Conservation (phyloP, 805 yeast genomes). For the Candida ulmi region DNA sequence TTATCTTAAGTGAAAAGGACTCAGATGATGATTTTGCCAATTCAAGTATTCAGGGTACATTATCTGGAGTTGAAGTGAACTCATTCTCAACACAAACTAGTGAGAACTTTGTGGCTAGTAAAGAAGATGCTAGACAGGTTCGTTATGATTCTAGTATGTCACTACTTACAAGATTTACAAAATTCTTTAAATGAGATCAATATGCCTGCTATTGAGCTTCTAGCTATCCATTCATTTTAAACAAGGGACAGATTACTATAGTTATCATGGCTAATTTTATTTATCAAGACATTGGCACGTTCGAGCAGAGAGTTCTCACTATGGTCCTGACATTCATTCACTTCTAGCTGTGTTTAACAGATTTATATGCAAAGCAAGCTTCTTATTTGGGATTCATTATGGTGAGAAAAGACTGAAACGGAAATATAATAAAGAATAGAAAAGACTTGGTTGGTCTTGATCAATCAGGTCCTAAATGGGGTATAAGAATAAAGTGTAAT, state of each 20-base stretch:
- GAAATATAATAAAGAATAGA: too few relatives aligned
- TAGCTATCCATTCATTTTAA: neutral
- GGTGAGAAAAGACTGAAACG: too few relatives aligned
- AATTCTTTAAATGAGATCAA: slow-evolving; percentile 19
- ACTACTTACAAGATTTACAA: slow-evolving; percentile 18
- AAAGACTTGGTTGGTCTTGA: too few relatives aligned
- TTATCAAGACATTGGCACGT: too few relatives aligned
- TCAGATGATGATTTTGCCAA: slow-evolving; percentile 12
- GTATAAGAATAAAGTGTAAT: too few relatives aligned
- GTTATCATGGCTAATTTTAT: too few relatives aligned
- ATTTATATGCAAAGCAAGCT: neutral
- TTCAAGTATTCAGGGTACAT: slow-evolving; percentile 18
- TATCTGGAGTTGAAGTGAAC: slow-evolving; percentile 7
- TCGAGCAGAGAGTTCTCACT: too few relatives aligned
- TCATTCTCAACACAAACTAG: neutral
- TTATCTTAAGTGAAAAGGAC: slow-evolving; percentile 3
- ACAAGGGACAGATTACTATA: too few relatives aligned
- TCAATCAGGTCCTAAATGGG: too few relatives aligned
- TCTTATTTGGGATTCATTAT: too few relatives aligned
- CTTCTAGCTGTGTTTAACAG: too few relatives aligned
- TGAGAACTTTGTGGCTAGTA: slow-evolving; percentile 8
- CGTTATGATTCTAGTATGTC: slow-evolving; percentile 21
- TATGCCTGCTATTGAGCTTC: too few relatives aligned
- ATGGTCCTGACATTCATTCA: neutral
- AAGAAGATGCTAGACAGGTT: slow-evolving; percentile 17